phyloP scores from a whole-genome alignment of 768 basidiomycete genomes.

The Ramaria sp. region DNA sequence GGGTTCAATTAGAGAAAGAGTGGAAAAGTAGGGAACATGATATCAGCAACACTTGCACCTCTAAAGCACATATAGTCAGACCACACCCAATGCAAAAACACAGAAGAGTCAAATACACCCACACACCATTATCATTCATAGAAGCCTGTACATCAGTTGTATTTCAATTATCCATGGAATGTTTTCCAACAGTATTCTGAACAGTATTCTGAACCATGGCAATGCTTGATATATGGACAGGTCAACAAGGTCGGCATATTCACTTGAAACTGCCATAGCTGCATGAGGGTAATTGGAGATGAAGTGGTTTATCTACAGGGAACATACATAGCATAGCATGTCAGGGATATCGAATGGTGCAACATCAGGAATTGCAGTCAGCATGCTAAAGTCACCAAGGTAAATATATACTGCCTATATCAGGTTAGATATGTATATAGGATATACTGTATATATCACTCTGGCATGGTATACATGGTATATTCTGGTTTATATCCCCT shows the following conservation, averaged over 20 bases:
- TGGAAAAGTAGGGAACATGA: constrained; percentile 15
- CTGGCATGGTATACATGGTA: no score
- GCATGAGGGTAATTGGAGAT: constrained; percentile 6
- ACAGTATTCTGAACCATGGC: constrained; percentile 13
- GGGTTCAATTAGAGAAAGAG: constrained; percentile 14
- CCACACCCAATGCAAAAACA: no score
- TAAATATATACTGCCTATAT: no score
- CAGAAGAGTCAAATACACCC: no score
- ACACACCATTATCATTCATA: constrained; percentile 9
- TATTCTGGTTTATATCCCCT: no score
- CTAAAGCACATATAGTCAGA: neutral
- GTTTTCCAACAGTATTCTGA: no score
- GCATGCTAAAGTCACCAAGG: no score
- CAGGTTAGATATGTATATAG: no score
- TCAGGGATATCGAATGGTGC: no score
- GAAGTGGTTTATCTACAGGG: neutral
- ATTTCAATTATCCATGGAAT: neutral
- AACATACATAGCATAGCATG: neutral
- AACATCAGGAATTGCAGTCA: no score
- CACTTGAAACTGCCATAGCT: constrained; percentile 10
- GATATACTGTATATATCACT: no score
- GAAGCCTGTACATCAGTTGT: constrained; percentile 9
- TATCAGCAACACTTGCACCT: constrained; percentile 12
- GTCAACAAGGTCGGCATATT: constrained; percentile 13
- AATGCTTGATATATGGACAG: constrained; percentile 14